Conservation (phyloP, 768 basidiomycete genomes). For the Termitomyces sp. region DNA sequence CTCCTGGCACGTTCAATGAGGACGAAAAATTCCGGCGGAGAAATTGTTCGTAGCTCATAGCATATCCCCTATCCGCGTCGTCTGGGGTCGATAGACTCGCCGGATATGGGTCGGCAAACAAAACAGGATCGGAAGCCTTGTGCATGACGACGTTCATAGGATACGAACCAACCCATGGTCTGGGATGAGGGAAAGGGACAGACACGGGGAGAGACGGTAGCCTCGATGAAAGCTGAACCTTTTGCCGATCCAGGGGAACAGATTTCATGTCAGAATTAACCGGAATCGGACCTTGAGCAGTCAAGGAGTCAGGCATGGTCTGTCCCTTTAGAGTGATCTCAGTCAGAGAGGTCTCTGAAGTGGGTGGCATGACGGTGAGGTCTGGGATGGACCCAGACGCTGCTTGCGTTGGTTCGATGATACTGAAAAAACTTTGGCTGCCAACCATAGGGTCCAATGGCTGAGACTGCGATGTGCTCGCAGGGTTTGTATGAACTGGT, state of each 20-base stretch:
- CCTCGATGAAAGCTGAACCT: not conserved
- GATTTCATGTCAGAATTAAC: not conserved
- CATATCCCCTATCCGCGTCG: conserved; percentile 3
- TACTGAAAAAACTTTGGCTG: not conserved
- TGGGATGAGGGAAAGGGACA: not conserved
- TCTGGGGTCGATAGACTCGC: conserved; percentile 43
- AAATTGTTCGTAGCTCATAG: not conserved
- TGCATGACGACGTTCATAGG: conserved; percentile 12
- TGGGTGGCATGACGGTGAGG: not conserved
- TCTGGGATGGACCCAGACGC: too few relatives aligned
- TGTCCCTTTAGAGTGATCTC: not conserved
- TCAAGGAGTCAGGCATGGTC: not conserved
- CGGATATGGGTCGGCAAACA: conserved; percentile 42
- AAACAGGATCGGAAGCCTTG: conserved; percentile 26
- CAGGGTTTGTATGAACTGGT: not conserved
- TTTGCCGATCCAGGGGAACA: not conserved
- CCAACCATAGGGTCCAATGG: not conserved
- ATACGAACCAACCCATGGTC: conserved; percentile 1
- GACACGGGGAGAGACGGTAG: not conserved
- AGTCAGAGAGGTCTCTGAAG: not conserved
- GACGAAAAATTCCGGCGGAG: not conserved
- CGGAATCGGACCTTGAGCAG: not conserved
- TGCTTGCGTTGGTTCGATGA: not conserved
- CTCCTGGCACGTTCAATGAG: not conserved
- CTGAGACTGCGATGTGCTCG: not conserved